Conservation (phyloP, 23 red algal genomes). For the Chondrus crispus region DNA sequence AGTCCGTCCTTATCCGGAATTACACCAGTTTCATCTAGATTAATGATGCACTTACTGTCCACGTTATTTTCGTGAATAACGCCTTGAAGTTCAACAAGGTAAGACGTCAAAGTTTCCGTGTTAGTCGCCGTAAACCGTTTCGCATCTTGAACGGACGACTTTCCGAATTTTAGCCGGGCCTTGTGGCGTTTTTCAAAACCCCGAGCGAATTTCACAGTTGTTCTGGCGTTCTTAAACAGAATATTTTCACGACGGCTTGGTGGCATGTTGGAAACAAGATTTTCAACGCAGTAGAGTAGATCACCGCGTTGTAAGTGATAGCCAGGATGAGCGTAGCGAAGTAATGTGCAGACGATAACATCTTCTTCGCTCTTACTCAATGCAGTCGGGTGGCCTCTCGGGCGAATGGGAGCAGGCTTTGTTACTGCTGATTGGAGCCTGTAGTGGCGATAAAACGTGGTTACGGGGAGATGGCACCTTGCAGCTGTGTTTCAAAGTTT, state of each 20-base stretch:
- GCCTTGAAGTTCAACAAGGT: too few species aligned
- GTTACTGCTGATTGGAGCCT: too few species aligned
- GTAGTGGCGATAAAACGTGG: background rate
- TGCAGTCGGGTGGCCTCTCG: background rate
- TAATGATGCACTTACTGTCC: too few species aligned
- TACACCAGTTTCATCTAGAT: too few species aligned
- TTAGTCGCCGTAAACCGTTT: background rate
- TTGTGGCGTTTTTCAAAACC: background rate
- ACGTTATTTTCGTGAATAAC: too few species aligned
- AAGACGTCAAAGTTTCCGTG: background rate
- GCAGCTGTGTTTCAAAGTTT: background rate
- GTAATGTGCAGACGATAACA: background rate
- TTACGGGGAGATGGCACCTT: background rate
- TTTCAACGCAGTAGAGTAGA: background rate
- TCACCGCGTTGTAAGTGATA: background rate
- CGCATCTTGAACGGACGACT: background rate
- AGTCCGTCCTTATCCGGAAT: too few species aligned
- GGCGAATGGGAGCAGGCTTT: background rate
- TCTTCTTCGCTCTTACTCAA: background rate
- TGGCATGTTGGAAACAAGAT: background rate
- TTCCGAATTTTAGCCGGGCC: background rate
- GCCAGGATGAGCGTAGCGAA: background rate
- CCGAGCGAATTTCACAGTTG: background rate
- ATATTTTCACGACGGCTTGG: background rate
- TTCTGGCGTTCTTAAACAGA: background rate